These are phyloP conservation scores for Globisporangium lucens DNA, from an alignment of 352 stramenopile species.

Conservation along the genomic window DNA sequence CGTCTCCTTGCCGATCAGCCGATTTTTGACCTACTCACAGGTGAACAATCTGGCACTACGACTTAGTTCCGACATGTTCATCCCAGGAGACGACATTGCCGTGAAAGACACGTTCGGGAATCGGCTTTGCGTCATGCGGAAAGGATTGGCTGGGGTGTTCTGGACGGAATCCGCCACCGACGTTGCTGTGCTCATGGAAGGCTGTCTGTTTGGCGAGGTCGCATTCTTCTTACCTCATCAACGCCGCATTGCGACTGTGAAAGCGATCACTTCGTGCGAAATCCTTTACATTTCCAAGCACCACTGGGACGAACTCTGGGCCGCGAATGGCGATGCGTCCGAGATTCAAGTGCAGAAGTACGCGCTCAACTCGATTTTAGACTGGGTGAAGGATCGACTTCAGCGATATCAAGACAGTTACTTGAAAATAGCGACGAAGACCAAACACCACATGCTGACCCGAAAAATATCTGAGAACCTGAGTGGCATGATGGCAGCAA, in stretches of 20 bases:
- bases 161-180: conserved; percentile 49
- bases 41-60: conserved; percentile 67
- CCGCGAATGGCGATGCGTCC: conserved; percentile 22
- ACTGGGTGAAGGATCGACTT: conserved; percentile 50
- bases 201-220: conserved; percentile 66
- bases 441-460: conserved; percentile 28
- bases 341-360: conserved; percentile 54
- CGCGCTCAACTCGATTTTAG: conserved; percentile 48
- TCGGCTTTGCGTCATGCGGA: conserved; percentile 54
- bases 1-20: conserved; percentile 46
- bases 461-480: conserved; percentile 32
- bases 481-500: conserved; percentile 22
- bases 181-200: conserved; percentile 57
- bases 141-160: conserved; percentile 49
- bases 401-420: conserved; percentile 35
- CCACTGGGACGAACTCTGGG: conserved; percentile 65
- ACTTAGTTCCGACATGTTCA: conserved; percentile 62
- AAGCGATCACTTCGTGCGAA: conserved; percentile 56
- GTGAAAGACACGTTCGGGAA: conserved; percentile 54
- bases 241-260: conserved; percentile 57
- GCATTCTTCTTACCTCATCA: conserved; percentile 63
- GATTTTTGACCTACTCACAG: conserved; percentile 51
- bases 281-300: conserved; percentile 60
- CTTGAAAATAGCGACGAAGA: conserved; percentile 40
- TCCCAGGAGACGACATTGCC: conserved; percentile 63